Conservation (phyloP, 768 basidiomycete species). For the Rhizopogon vesiculosus region DNA sequence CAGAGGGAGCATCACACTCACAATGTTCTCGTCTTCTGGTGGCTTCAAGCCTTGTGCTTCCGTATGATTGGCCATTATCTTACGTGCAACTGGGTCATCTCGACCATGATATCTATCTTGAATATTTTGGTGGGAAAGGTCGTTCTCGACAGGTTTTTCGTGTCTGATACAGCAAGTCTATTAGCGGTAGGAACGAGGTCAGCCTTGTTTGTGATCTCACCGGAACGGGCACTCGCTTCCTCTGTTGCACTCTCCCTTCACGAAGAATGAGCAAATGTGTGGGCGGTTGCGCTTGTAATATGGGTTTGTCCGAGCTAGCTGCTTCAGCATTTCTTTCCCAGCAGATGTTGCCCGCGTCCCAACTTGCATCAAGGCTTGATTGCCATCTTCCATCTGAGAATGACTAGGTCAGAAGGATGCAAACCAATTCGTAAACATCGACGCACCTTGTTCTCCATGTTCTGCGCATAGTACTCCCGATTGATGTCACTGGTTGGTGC, state of each 20-base stretch:
- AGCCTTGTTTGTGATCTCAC: conserved; percentile 28
- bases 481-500: conserved; percentile 98
- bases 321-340: conserved; percentile 96
- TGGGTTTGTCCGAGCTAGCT: conserved; percentile 90
- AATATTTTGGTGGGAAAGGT: conserved; percentile 86
- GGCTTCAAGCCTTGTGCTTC: conserved; percentile 79
- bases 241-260: conserved; percentile 91
- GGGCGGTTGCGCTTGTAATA: conserved; percentile 97
- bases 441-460: conserved; percentile 76
- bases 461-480: conserved; percentile 91
- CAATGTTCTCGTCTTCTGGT: conserved; percentile 84
- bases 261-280: conserved; percentile 92
- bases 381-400: conserved; percentile 60
- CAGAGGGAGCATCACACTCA: conserved; percentile 37
- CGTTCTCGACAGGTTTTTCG: conserved; percentile 82
- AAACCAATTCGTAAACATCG: not conserved
- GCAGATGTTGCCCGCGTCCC: conserved; percentile 64
- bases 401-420: not conserved
- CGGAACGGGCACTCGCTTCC: conserved; percentile 91
- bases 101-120: conserved; percentile 91
- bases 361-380: conserved; percentile 52
- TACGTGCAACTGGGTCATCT: conserved; percentile 92
- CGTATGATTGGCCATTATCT: conserved; percentile 80
- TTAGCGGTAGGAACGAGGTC: not conserved
- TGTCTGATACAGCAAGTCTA: conserved; percentile 46